A percentile compares a stretch with the other conserved stretches of the same genome.
phyloP scores from a whole-genome alignment of 192 early-diverging fungal genomes.

The Dimargaris verticillata region DNA sequence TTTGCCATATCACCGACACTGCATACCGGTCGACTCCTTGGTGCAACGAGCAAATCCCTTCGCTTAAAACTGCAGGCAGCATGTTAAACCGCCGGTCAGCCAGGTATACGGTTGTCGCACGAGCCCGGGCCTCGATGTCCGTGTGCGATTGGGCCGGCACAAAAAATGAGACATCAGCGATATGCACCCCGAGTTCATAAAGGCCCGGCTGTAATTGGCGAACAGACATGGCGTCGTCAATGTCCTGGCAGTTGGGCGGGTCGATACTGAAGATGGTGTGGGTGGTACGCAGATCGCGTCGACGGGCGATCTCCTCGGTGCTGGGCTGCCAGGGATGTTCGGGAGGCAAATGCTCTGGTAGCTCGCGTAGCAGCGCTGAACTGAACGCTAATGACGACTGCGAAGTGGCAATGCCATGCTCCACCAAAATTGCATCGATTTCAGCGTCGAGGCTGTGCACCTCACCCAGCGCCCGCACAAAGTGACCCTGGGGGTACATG shows the following conservation, averaged over 20 bases:
- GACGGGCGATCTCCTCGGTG: slow-evolving; percentile 14
- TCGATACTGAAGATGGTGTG: slow-evolving; percentile 50
- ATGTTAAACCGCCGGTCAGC: slow-evolving; percentile 71
- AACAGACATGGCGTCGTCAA: slow-evolving; percentile 60
- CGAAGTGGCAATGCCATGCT: slow-evolving; percentile 57
- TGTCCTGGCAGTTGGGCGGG: slow-evolving; percentile 60
- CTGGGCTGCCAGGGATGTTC: slow-evolving; percentile 35
- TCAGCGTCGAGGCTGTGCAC: slow-evolving; percentile 52
- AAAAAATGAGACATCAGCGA: slow-evolving; percentile 61
- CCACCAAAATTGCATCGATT: slow-evolving; percentile 58
- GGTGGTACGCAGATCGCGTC: slow-evolving; percentile 22
- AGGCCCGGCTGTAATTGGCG: slow-evolving; percentile 16
- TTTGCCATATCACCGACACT: slow-evolving; percentile 52
- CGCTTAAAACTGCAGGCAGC: slow-evolving; percentile 56
- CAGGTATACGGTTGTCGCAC: slow-evolving; percentile 61
- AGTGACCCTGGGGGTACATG: slow-evolving; percentile 64
- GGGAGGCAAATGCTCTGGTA: slow-evolving; percentile 35
- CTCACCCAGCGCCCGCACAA: slow-evolving; percentile 45
- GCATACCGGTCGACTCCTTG: slow-evolving; percentile 44
- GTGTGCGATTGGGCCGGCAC: slow-evolving; percentile 40
- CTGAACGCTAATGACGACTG: slow-evolving; percentile 54
- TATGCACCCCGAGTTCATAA: slow-evolving; percentile 58
- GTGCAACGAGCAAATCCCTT: slow-evolving; percentile 52
- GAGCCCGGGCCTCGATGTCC: slow-evolving; percentile 49
- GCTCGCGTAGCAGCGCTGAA: slow-evolving; percentile 39